Conservation (phyloP, 257 asterid species). For the Petunia axillaris region DNA sequence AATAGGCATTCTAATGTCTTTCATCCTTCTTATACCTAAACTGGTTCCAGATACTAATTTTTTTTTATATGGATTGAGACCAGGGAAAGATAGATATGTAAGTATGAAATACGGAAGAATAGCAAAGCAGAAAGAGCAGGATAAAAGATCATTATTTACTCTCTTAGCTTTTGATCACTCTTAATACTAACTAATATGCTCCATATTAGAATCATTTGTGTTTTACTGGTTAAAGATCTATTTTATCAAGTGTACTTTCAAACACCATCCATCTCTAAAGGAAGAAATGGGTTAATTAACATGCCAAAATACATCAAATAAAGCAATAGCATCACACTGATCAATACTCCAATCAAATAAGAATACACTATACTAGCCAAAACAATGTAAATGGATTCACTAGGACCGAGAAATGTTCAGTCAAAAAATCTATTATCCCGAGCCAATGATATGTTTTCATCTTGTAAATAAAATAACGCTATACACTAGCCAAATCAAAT, state of each 20-base stretch:
- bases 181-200: neutral
- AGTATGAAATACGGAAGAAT: neutral
- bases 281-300: neutral
- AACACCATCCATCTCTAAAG: neutral
- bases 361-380: neutral
- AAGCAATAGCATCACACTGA: neutral
- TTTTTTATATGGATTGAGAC: neutral
- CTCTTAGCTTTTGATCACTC: neutral
- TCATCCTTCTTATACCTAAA: neutral
- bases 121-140: neutral
- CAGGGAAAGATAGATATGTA: neutral
- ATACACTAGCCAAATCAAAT: neutral
- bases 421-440: neutral
- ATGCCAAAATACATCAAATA: slow-evolving; percentile 5
- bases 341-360: neutral
- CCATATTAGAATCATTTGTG: neutral
- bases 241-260: neutral
- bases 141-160: neutral
- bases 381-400: neutral
- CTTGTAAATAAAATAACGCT: neutral
- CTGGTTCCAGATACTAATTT: neutral
- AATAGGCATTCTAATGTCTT: slow-evolving; percentile 17
- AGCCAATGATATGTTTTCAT: too few species aligned
- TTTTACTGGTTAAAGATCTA: neutral
- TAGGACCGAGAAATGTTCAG: neutral